Evolutionary conservation across 2,329 filamentous ascomycete species (phyloP), one percentile per base, ranked within the genome.

Genomic region (Meredithiella fracta): DNA sequence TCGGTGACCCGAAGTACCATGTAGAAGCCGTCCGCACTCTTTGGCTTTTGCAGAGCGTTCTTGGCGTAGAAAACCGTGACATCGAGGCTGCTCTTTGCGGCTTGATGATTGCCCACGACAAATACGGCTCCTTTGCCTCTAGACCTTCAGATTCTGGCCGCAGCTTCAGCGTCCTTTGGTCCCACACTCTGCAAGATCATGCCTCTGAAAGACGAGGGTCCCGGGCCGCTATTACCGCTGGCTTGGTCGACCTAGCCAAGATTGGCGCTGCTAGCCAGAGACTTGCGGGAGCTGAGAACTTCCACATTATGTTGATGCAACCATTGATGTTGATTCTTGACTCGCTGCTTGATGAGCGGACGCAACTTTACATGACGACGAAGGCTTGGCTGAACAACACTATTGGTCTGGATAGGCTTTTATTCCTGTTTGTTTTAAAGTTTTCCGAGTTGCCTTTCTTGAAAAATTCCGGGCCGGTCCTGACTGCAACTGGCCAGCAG

Each of bases 1-100:
- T 86, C n/a, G 75, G 82, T 11, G 82, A 83, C 60, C 89, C 90
- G 0, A 95, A 95, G 65, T 94, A 91, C 62, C 92, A 97, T 64
- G 90, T 98, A 31, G 94, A 98, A 69, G 83, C 89, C 17, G 86
- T 94, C 7, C 81, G 86, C 57, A 84, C 82, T 62, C 71, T 98
- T 40, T 94, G 92, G 86, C 81, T 88, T 61, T 71, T 98, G 53
- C 89, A 97, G 62, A 78, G 76, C 23, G 77, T 81, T 0, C 76
- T 94, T 11, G 78, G 83, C 1, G 70, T 75, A 40, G 70, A 76
- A 1, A 82, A 82, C 62, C 81, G 85, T 53, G 79, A 89, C 49
- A 82, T 95, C 3, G 90, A 95, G 67, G 87, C 86, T 23, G 80
- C 86, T 0, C 79, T 94, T 42, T 77, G 81, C 23, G 75, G 77